A percentile compares a stretch with the other conserved stretches of the same genome.
These are phyloP conservation scores for Barnettozyma salicaria DNA, from an alignment of 805 yeast genomes.

Conservation along the genomic window DNA sequence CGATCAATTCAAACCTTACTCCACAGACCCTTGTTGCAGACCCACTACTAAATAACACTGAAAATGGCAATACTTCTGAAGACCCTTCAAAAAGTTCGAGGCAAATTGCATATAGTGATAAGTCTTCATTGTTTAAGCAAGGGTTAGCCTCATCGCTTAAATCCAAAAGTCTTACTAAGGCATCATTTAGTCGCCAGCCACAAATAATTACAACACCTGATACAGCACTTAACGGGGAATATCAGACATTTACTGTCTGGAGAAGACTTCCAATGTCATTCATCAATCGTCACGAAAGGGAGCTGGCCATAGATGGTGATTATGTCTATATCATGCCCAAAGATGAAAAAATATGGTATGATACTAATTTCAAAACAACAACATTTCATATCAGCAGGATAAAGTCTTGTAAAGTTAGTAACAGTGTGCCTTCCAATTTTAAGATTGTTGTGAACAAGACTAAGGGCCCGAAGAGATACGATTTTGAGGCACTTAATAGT, in stretches of 20 bases:
- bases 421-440: conserved; percentile 70
- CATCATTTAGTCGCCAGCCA: conserved; percentile 24
- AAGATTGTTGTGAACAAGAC: conserved; percentile 71
- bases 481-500: conserved; percentile 66
- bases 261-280: conserved; percentile 83
- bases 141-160: conserved; percentile 28
- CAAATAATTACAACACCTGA: too few relatives aligned
- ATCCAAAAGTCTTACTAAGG: conserved; percentile 29
- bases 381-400: conserved; percentile 83
- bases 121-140: conserved; percentile 13
- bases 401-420: conserved; percentile 65
- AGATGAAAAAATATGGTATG: conserved; percentile 70
- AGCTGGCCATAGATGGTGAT: conserved; percentile 90
- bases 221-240: conserved; percentile 32
- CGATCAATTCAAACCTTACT: conserved; percentile 24
- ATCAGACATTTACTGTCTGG: conserved; percentile 83
- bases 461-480: conserved; percentile 73
- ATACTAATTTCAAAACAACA: conserved; percentile 64
- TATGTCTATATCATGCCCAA: conserved; percentile 85
- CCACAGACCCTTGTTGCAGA: conserved; percentile 25
- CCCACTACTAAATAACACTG: background rate
- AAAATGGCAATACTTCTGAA: conserved; percentile 4
- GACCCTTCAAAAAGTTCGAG: conserved; percentile 1
- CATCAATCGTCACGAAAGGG: conserved; percentile 71
- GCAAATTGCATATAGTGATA: too few relatives aligned